Evolutionary conservation across 257 asterid genomes (phyloP).

Genomic region (Fraxinus anomala): DNA sequence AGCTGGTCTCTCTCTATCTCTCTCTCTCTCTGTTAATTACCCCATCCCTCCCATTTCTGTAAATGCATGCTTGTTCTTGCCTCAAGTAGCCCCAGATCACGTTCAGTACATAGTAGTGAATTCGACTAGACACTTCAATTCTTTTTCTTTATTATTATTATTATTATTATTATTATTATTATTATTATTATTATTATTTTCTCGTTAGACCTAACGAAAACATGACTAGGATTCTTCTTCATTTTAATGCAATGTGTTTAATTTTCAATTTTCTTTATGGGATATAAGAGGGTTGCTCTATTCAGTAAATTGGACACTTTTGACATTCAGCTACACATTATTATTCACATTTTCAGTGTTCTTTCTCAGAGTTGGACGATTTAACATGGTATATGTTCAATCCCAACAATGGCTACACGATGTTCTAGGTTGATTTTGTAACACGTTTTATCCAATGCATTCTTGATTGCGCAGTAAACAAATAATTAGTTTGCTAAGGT

Average conservation of each 20-base stretch:
- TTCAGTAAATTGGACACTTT: not conserved
- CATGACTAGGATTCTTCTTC: too few relatives aligned
- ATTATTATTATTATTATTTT: too few relatives aligned
- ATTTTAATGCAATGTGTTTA: not conserved
- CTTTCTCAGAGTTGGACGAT: not conserved
- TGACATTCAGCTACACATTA: not conserved
- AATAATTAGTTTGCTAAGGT: not conserved
- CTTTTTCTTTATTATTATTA: too few relatives aligned
- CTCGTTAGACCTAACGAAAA: too few relatives aligned
- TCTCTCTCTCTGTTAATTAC: not conserved
- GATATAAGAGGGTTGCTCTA: not conserved
- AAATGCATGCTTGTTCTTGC: not conserved
- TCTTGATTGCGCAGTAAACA: too few relatives aligned
- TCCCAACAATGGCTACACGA: not conserved
- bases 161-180: too few relatives aligned
- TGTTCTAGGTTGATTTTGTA: not conserved
- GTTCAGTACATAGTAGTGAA: not conserved
- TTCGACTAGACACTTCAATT: not conserved
- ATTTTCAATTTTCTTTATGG: not conserved
- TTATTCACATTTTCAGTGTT: too few relatives aligned
- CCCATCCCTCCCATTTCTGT: too few relatives aligned
- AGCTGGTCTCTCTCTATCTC: slow-evolving; percentile 42
- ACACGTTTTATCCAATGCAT: not conserved
- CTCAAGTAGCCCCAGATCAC: not conserved
- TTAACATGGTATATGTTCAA: not conserved